Base-by-base conservation (phyloP, 805 yeast species). In the Phaffomyces antillensis region DNA sequence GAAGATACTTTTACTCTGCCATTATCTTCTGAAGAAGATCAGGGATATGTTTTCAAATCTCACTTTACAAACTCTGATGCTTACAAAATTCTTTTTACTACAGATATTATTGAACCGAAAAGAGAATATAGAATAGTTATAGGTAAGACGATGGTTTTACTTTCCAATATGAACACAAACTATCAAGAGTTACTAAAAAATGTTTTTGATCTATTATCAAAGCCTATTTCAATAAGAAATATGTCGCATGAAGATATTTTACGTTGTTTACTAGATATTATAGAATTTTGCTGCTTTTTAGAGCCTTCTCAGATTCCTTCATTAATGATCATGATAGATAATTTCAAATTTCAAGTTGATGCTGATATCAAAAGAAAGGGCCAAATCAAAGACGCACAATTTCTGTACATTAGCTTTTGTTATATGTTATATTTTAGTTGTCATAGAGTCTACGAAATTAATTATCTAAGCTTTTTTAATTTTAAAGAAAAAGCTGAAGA, bases 331-430 rank as follows among this genome's bases (percentile, higher is more conserved):
- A 39, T 55, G 37, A 39, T 52, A 17, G 61, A 58, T 34, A 47
- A 52, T 25, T 55, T 55, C 36, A 47, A 40, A 17, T 40, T 48
- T 40, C 50, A 45, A 16, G 40, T 58, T 10, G 58, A 58, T 20
- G 32, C 48, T 4, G 28, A 37, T 13, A 50, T 55, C 16, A 51
- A 50, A 32, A 41, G 50, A 23, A 55, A 48, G 11, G 53, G 58
- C 1, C 37, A 40, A 10, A 48, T 56, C 26, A 48, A 49, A 17
- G 56, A 53, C 36, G 24, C 46, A 9, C 56, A 58, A 15, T 50
- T 56, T 20, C 52, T 45, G 28, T 50, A 43, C 20, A 37, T 55
- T 23, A 45, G 56, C n/a, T 38, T 47, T 18, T 52, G 51, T 34
- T 46, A 48, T 40, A 44, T 52, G 33, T 31, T 56, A 15, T 55